Base-by-base conservation (phyloP, 257 asterid genomes). In the Gardenia jasminoides region DNA sequence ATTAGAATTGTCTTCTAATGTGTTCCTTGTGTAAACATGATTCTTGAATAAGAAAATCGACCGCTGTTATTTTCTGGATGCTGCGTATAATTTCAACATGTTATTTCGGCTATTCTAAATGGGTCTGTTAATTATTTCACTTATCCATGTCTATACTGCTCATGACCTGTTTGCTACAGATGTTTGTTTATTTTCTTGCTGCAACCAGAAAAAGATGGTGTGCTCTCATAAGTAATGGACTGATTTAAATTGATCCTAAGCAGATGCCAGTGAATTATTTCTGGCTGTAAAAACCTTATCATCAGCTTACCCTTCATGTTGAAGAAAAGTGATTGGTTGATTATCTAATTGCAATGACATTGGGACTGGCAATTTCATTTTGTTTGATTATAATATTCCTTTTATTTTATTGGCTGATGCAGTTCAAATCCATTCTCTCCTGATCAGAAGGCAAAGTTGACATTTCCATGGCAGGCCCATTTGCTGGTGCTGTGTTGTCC, bases 401-500 rank as follows among this genome's bases (percentile, higher is more conserved):
- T 39, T 31, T 72, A 67, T 44, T 74, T 33, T 69, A 16, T 81
- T 86, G 80, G 78, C 11, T 82, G 83, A 73, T 85, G 89, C 84
- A 95, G 99, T 93, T 96, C 92, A 96, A 92, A 86, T 96, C 99
- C 36, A 93, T 96, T 87, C 97, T 96, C 71, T n/a, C 99, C 97
- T 46, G 97, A 96, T 88, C 96, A 94, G 41, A 93, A 91, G 82
- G 88, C 98, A 72, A 85, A 82, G 92, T 96, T 54, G 99, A 96
- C 85, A 87, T 96, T 81, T 92, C 99, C 68, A 68, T 96, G 81
- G 96, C 97, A 15, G 99, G 98, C 64, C 99, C 98, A 74, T 82
- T 88, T 68, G 94, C 97, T 47, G 98, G 99, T 70, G 97, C 94
- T 81, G 85, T 96, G 41, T 76, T 93, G 80, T 93, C 99, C 75